Conservation (phyloP, 2,329 filamentous ascomycete genomes). For the Tolypocladium tropicale region DNA sequence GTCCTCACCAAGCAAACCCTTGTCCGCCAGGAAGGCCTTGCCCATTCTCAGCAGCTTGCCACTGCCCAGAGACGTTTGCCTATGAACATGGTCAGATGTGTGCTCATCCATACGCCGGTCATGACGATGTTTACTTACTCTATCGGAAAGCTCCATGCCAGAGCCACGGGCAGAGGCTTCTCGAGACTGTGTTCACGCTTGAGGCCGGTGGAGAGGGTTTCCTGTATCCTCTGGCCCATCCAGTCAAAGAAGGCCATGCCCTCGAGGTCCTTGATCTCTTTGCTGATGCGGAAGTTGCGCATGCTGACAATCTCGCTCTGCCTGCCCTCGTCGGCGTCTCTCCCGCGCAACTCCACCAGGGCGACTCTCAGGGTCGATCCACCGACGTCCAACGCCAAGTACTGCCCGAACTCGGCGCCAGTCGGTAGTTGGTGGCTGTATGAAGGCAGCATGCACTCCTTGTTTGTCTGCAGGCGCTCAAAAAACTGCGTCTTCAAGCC, state of each 20-base stretch:
- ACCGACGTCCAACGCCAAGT: conserved; percentile 56
- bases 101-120: not conserved
- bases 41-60: conserved; percentile 54
- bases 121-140: conserved; percentile 37
- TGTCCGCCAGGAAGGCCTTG: conserved; percentile 52
- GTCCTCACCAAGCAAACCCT: conserved; percentile 48
- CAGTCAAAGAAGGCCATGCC: conserved; percentile 56
- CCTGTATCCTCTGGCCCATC: conserved; percentile 52
- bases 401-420: conserved; percentile 49
- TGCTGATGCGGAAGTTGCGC: conserved; percentile 45
- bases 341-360: conserved; percentile 47
- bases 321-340: conserved; percentile 22
- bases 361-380: conserved; percentile 58
- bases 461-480: conserved; percentile 38
- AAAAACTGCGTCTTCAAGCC: conserved; percentile 45
- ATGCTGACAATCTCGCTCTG: conserved; percentile 44
- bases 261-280: conserved; percentile 42
- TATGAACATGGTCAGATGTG: conserved; percentile 16
- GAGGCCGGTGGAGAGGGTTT: conserved; percentile 39
- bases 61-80: conserved; percentile 52
- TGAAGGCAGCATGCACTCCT: conserved; percentile 54
- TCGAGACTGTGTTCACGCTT: conserved; percentile 24
- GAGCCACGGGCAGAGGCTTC: conserved; percentile 43
- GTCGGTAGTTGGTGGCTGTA: conserved; percentile 54
- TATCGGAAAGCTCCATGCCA: conserved; percentile 62